Evolutionary conservation across 2,329 filamentous ascomycete genomes (phyloP).

Genomic region (Neobulgaria alba): DNA sequence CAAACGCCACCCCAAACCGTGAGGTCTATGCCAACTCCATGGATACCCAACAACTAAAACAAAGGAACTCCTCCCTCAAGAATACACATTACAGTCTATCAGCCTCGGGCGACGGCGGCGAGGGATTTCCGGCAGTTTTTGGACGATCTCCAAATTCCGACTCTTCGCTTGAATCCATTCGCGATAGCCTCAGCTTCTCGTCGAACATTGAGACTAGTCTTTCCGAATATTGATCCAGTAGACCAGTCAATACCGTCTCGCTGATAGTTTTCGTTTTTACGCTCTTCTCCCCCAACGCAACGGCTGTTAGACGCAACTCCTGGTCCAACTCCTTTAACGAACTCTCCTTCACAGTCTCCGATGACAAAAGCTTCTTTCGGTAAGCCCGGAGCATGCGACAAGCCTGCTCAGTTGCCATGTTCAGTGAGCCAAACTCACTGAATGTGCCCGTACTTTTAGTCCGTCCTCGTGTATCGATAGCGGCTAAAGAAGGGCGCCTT

Average conservation of each 20-base stretch:
- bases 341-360: conserved; percentile 47
- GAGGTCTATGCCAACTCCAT: too few relatives aligned
- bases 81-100: not conserved
- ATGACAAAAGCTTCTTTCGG: conserved; percentile 51
- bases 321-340: conserved; percentile 54
- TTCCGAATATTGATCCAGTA: conserved; percentile 70
- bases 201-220: conserved; percentile 63
- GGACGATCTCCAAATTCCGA: conserved; percentile 15
- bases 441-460: conserved; percentile 38
- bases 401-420: conserved; percentile 55
- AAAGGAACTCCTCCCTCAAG: not conserved
- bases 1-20: too few relatives aligned
- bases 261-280: conserved; percentile 39
- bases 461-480: conserved; percentile 38
- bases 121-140: conserved; percentile 21
- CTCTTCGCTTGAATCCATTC: conserved; percentile 13
- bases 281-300: conserved; percentile 39
- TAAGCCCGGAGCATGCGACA: conserved; percentile 54
- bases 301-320: conserved; percentile 53
- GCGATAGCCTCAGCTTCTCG: conserved; percentile 52
- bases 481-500: conserved; percentile 46
- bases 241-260: conserved; percentile 50
- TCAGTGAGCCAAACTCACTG: conserved; percentile 45
- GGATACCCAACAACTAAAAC: too few relatives aligned
- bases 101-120: not conserved